Base-by-base conservation (phyloP, 805 yeast genomes). In the Candida krabiensis region DNA sequence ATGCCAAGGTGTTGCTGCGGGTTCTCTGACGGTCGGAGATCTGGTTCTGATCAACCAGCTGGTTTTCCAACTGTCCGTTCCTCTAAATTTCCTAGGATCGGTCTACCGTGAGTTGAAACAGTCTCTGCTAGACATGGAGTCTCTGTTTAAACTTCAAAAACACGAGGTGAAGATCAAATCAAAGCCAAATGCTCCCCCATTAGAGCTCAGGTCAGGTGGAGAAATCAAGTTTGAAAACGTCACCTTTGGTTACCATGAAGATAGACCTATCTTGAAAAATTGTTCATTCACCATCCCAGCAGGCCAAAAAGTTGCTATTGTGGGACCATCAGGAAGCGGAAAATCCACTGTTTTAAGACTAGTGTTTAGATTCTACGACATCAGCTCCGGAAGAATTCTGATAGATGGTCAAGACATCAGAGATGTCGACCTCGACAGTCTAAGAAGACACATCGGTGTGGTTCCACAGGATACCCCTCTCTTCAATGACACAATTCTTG, bases 391-490 rank as follows among this genome's bases (percentile, higher is more conserved):
- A 9, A 67, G 87, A 33, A 86, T 91, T 38, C 60, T 82, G 19
- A 78, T 91, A 34, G 96, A 91, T 63, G 96, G 95, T 3, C 93
- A 86, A 52, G 96, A 93, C 60, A 80, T 93, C 34, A 67, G 80
- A 30, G 75, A 79, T 34, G 80, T 89, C 29, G 83, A 83, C 29
- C 56, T 91, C 29, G 91, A 86, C 36, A 77, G 90, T 9, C 66
- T 93, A 35, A 71, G 99, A 48, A 66, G 61, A 37, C 69, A 78
- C 8, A 75, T 91, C 43, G 98, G 97, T 29, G 95, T 91, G 16
- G 99, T 91, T 2, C 99, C 99, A 2, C 99, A 91, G 61, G 99
- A 91, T 48, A 91, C 98, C 1, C 99, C 99, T 5, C 67, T 91
- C 33, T 91, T 91, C 69, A 91, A 91, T 60, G 96, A 90, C 44